Base-by-base conservation (phyloP, 805 yeast species). In the Ogataea glucozyma region DNA sequence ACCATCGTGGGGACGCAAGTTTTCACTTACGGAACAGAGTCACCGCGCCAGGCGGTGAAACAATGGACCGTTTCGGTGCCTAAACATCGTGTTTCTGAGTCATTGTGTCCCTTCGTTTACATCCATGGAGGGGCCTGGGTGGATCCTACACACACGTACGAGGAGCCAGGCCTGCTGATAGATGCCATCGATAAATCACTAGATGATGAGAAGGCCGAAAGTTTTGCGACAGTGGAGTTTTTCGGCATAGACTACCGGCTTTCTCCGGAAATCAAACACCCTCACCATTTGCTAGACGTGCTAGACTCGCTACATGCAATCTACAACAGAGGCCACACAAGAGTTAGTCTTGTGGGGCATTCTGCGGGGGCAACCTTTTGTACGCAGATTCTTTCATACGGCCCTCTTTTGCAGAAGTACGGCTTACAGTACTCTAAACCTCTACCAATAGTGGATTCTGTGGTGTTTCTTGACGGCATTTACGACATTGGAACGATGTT, bases 71-170 rank as follows among this genome's bases (percentile, higher is more conserved):
- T 52, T 7, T 3, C 42, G 2, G 34, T 44, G 11, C 48, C 54
- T 1, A 11, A 29, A n/a, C 13, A 17, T 9, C 23, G 14, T 17
- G 26, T 38, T 4, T 13, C 33, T 3, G 9, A 23, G n/a, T 14
- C 20, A 4, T 23, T 12, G 18, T 27, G 16, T 13, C 56, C 58
- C n/a, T 26, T 57, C 5, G 71, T 86, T 1, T 81, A 79, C 51
- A 73, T 88, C 29, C 96, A 88, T 62, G 96, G 96, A 1, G 96
- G 96, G 0, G 95, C 89, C 0, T 88, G 96, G 96, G 70, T 87
- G 47, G 95, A 85, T 55, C 77, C 80, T 1, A 58, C 48, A 3
- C 82, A 83, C 56, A 82, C 89, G 0, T 72, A 65, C 20, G 62
- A 71, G 29, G 91, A 84, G 53, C 79, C 77, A 41, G 66, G 65